phyloP scores from a whole-genome alignment of 2,329 filamentous ascomycete species.

The Monilinia vaccinii-corymbosi region DNA sequence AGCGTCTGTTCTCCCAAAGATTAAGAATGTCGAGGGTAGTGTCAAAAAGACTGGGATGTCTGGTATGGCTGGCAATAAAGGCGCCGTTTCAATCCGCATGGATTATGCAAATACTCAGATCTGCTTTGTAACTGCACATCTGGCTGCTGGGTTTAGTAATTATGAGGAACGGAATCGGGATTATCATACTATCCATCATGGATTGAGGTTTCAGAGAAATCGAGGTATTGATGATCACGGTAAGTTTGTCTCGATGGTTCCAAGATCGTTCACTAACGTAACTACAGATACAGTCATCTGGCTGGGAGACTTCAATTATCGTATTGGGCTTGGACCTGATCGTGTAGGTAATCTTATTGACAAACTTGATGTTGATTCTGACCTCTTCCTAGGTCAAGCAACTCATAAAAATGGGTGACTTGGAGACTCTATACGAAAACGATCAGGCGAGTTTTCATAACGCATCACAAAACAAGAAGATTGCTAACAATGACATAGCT shows the following conservation, averaged over 20 bases:
- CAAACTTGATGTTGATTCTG: background rate
- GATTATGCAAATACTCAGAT: constrained; percentile 89
- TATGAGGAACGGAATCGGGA: constrained; percentile 94
- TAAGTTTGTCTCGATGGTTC: constrained; percentile 25
- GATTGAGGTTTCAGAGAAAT: constrained; percentile 84
- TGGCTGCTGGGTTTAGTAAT: constrained; percentile 92
- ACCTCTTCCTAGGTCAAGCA: constrained; percentile 37
- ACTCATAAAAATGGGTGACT: constrained; percentile 61
- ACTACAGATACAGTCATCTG: constrained; percentile 66
- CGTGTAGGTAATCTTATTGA: constrained; percentile 39
- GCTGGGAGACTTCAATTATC: constrained; percentile 98
- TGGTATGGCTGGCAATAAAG: constrained; percentile 96
- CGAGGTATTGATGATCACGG: constrained; percentile 86
- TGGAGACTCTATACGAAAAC: constrained; percentile 78
- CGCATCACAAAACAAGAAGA: background rate
- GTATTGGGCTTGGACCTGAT: constrained; percentile 77
- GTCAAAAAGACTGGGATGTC: constrained; percentile 94
- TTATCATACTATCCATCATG: constrained; percentile 60
- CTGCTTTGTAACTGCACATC: constrained; percentile 92
- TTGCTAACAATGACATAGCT: constrained; percentile 40
- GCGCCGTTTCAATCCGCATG: constrained; percentile 90
- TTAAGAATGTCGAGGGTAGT: constrained; percentile 95
- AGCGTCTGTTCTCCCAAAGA: constrained; percentile 62
- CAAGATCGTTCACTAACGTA: constrained; percentile 18
- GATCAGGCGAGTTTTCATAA: constrained; percentile 54